Base-by-base conservation (phyloP, 495 filamentous ascomycete species). In the Alectoria sarmentosa region DNA sequence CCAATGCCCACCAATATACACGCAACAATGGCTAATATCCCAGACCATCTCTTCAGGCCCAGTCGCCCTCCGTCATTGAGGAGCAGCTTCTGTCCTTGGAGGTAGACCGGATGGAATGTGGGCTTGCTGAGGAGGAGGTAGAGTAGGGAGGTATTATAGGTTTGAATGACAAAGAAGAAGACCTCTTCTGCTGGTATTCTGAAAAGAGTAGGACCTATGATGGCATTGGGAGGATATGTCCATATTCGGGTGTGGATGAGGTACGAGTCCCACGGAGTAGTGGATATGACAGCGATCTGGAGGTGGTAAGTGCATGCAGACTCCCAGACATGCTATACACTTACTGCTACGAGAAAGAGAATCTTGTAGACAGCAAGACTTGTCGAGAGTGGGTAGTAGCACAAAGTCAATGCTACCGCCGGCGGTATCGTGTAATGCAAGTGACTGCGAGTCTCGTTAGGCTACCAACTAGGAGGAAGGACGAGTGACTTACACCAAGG, bases 141-240 rank as follows among this genome's bases (percentile, higher is more conserved):
- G 30, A 89, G 69, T 37, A 89, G 71, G 4, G 81, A 80, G 8
- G 87, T 89, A 70, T 80, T 86, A 70, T 88, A 90, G 10, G 87
- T 89, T 71, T 90, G 87, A 39, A 90, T 82, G n/a, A 88, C 71
- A 72, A 89, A 89, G 78, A 89, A 90, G 73, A 89, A 89, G 30
- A 89, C 65, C 68, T 89, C 87, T 70, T 90, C 87, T 4, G 79
- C 66, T 0, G 87, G 87, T 58, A 90, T 84, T 9, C 70, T 70
- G 68, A 83, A 82, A 26, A 88, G 71, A 2, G 75, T 82, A 21
- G 74, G 78, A 2, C 87, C 87, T 44, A 85, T 56, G 26, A 89
- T 77, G 10, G 78, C 86, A 52, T 80, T 73, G 14, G 77, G 69
- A 13, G 87, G 86, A 69, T 88, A 90, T n/a, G 82, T 85, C 87